These are phyloP conservation scores for Ceratocystiopsis brevicomis DNA, from an alignment of 2,329 filamentous ascomycete species.

Conservation along the genomic window DNA sequence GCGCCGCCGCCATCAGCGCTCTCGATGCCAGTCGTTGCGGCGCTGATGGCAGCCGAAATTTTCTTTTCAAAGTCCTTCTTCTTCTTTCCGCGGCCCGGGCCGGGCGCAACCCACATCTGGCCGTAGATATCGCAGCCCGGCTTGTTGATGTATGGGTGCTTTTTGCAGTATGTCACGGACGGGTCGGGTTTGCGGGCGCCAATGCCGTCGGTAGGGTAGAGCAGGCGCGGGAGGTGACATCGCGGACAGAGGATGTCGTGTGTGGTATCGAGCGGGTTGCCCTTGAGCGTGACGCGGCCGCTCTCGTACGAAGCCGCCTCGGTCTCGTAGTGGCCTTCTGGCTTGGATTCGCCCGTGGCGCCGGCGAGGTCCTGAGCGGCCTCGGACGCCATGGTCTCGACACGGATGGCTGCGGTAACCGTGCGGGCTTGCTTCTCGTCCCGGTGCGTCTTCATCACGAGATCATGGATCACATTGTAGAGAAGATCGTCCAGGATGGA, in stretches of 20 bases:
- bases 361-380: slow-evolving; percentile 26
- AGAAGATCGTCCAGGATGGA: slow-evolving; percentile 55
- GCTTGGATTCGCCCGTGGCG: slow-evolving; percentile 31
- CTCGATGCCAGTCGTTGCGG: slow-evolving; percentile 20
- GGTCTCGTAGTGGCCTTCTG: slow-evolving; percentile 41
- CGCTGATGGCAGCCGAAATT: slow-evolving; percentile 17
- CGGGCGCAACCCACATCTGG: slow-evolving; percentile 58
- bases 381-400: slow-evolving; percentile 42
- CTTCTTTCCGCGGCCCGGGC: slow-evolving; percentile 54
- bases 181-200: slow-evolving; percentile 48
- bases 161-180: slow-evolving; percentile 56
- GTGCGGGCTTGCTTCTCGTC: slow-evolving; percentile 60
- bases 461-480: slow-evolving; percentile 58
- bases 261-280: slow-evolving; percentile 53
- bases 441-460: slow-evolving; percentile 55
- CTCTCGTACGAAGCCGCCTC: slow-evolving; percentile 53
- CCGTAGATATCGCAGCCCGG: slow-evolving; percentile 65
- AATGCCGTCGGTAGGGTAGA: slow-evolving; percentile 53
- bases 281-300: slow-evolving; percentile 47
- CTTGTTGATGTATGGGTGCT: slow-evolving; percentile 58
- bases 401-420: slow-evolving; percentile 41
- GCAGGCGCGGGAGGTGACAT: slow-evolving; percentile 55
- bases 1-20: slow-evolving; percentile 17
- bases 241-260: slow-evolving; percentile 54
- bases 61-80: slow-evolving; percentile 59